Percentiles rank a stretch among this genome's conserved stretches.
phyloP scores from a whole-genome alignment of 495 filamentous ascomycete species.

The Aspergillus ellipticus region DNA sequence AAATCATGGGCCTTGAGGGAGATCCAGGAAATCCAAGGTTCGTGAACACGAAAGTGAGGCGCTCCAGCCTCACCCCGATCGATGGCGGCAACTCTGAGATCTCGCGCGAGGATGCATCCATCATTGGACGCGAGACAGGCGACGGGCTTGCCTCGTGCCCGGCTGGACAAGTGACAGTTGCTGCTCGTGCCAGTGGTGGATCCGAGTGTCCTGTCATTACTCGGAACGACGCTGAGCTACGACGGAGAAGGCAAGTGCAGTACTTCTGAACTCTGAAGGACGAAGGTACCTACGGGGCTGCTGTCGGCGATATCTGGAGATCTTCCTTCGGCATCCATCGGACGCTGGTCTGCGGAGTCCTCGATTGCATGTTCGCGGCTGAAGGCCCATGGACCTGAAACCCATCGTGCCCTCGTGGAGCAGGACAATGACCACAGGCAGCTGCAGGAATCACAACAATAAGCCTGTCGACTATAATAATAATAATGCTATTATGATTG shows the following conservation, averaged over 20 bases:
- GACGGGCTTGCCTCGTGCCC: not conserved
- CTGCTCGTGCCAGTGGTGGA: not conserved
- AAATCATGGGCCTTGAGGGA: not conserved
- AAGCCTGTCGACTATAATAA: not conserved
- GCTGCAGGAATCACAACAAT: not conserved
- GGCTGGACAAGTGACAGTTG: not conserved
- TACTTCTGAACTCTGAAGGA: not conserved
- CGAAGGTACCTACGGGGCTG: not conserved
- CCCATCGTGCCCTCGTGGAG: not conserved
- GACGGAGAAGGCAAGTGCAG: not conserved
- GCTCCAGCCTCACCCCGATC: conserved; percentile 8
- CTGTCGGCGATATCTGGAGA: not conserved
- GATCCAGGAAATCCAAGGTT: not conserved
- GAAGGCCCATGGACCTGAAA: not conserved
- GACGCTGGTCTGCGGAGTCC: not conserved
- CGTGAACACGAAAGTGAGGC: conserved; percentile 3
- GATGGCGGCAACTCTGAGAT: not conserved
- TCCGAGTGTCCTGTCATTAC: conserved; percentile 2
- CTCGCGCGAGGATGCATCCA: no score
- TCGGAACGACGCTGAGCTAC: not conserved
- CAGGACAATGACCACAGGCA: not conserved
- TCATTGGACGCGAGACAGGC: not conserved
- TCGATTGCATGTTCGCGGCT: not conserved
- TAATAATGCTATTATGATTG: not conserved
- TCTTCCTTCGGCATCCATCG: not conserved